Base-by-base conservation (phyloP, 768 basidiomycete species). In the Tulasnella sp. region DNA sequence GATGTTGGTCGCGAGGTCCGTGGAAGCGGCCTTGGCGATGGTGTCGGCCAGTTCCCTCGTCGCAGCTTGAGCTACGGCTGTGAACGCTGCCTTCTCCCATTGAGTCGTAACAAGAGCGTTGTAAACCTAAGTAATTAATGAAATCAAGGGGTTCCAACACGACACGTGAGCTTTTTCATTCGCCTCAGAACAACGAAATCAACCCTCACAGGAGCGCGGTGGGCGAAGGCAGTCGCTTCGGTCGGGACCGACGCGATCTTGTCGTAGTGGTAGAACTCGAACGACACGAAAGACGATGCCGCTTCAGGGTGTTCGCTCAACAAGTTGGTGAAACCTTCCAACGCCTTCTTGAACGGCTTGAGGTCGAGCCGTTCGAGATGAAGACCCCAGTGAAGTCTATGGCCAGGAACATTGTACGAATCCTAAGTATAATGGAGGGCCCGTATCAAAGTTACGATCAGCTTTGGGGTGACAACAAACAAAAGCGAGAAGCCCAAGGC, bases 221-320 rank as follows among this genome's bases (percentile, higher is more conserved):
- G 64, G 72, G 78, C 78, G 28, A 80, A 80, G 22, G 79, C 79
- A 46, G 73, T 80, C 31, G 75, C 79, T 24, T 80, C 34, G 6
- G 48, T 46, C 24, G 75, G 75, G 42, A 80, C 75, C 22, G 79
- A 80, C 24, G 28, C 34, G 74, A 80, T 48, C 75, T 80, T 80
- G 73, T 76, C 79, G n/a, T 4, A 40, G 50, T 80, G 79, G 50
- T 80, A 54, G 50, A 76, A 75, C 46, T 76, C 79, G 28, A 80
- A 79, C 34, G 72, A 42, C n/a, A 79, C 78, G 48, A n/a, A 42
- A 20, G 64, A 72, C 60, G 37, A 44, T 4, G 22, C 42, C 9
- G 78, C 78, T 40, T 58, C 78, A 18, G 37, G 58, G 41, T 73
- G 48, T n/a, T 76, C 75, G 31, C 14, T 18, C 8, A 76, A 4